phyloP scores from a whole-genome alignment of 495 filamentous ascomycete species.

The Cairneyella variabilis region DNA sequence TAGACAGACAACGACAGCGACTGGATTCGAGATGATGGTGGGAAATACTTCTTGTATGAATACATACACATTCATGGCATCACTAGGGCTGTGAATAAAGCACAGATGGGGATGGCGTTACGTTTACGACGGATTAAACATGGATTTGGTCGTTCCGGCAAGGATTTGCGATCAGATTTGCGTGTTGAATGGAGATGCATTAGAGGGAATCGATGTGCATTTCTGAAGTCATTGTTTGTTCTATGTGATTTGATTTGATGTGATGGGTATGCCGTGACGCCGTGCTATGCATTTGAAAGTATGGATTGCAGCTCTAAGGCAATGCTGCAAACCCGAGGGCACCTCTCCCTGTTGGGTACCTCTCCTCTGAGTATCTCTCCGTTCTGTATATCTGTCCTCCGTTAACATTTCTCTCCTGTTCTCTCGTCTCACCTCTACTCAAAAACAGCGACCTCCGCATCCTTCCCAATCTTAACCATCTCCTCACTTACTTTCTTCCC shows the following conservation, averaged over 20 bases:
- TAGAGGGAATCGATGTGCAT: background rate
- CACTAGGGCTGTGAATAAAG: slow-evolving; percentile 14
- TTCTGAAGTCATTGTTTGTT: background rate
- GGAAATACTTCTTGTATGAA: slow-evolving; percentile 21
- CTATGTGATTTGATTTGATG: background rate
- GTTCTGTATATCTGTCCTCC: too few species aligned
- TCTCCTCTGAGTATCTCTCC: too few species aligned
- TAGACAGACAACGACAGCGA: slow-evolving; percentile 37
- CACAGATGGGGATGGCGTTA: slow-evolving; percentile 10
- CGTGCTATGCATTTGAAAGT: background rate
- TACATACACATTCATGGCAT: slow-evolving; percentile 22
- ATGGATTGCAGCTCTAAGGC: too few species aligned
- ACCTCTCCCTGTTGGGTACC: too few species aligned
- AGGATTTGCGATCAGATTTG: background rate
- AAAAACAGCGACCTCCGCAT: slow-evolving; percentile 4
- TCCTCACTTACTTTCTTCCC: too few species aligned
- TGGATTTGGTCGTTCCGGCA: slow-evolving; percentile 3
- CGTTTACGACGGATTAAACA: background rate
- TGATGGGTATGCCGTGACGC: background rate
- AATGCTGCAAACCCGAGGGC: too few species aligned
- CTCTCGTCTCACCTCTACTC: background rate
- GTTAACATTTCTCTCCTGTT: background rate
- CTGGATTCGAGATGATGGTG: background rate
- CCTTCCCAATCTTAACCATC: slow-evolving; percentile 7
- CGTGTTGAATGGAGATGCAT: background rate